These are phyloP conservation scores for Acanthamoeba castellanii DNA, from an alignment of 208 protist genomes.

Conservation along the genomic window DNA sequence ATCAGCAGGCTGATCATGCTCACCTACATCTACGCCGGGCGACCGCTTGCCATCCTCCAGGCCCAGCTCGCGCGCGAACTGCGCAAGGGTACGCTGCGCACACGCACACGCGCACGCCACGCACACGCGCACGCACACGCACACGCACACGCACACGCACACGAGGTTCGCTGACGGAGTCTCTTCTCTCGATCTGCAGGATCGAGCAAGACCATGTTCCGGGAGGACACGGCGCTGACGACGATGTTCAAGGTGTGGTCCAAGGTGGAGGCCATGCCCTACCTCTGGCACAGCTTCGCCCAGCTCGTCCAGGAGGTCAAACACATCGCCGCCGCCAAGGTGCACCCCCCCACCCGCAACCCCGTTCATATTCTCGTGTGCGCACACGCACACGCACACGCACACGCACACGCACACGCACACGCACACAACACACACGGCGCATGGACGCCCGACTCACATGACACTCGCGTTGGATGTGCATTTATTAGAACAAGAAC, in stretches of 20 bases:
- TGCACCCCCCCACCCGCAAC: neutral
- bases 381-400: no score
- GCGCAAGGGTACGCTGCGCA: neutral
- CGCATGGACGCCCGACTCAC: neutral
- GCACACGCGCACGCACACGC: no score
- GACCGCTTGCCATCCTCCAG: constrained; percentile 26
- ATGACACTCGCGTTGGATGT: neutral
- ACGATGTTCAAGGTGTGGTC: constrained; percentile 70
- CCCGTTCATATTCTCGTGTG: no score
- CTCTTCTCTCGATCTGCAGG: neutral
- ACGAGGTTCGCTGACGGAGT: neutral
- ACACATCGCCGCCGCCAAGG: constrained; percentile 44
- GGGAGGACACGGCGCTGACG: constrained; percentile 63
- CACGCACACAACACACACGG: neutral
- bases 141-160: neutral
- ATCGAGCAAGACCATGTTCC: constrained; percentile 68
- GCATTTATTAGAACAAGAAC: neutral
- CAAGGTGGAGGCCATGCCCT: constrained; percentile 69
- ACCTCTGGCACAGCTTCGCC: constrained; percentile 53
- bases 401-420: no score
- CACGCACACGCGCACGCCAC: no score
- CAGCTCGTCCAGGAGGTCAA: constrained; percentile 20
- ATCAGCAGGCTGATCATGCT: constrained; percentile 47
- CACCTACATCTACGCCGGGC: constrained; percentile 42
- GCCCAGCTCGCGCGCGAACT: constrained; percentile 17